Evolutionary conservation across 2,329 filamentous ascomycete genomes (phyloP).

Genomic region (Cadophora luteo-olivacea): DNA sequence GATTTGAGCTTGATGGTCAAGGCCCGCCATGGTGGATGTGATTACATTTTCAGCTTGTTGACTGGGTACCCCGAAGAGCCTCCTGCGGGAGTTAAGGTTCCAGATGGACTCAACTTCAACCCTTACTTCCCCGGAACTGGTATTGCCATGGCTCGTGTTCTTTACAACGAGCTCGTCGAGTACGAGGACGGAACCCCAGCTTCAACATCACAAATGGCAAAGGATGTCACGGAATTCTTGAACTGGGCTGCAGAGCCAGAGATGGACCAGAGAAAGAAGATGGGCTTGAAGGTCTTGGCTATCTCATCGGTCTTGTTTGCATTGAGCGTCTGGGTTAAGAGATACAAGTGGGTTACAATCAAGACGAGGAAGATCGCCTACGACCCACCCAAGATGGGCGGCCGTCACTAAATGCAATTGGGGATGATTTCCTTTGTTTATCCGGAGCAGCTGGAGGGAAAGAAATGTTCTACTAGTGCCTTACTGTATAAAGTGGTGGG

Average conservation of each 20-base stretch:
- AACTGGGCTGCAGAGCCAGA: constrained; percentile 99
- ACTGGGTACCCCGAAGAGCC: constrained; percentile 98
- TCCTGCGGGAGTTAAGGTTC: constrained; percentile 85
- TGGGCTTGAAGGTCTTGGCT: constrained; percentile 95
- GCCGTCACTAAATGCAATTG: constrained; percentile 36
- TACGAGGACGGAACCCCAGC: constrained; percentile 97
- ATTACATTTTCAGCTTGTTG: constrained; percentile 97
- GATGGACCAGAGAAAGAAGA: constrained; percentile 99
- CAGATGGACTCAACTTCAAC: constrained; percentile 98
- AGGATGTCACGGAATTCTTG: constrained; percentile 98
- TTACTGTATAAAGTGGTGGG: constrained; percentile 42
- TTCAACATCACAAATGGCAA: constrained; percentile 98
- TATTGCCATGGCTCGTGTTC: constrained; percentile 98
- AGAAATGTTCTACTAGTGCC: constrained; percentile 45
- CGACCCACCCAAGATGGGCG: constrained; percentile 66
- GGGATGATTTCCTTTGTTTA: constrained; percentile 37
- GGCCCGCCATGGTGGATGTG: constrained; percentile 94
- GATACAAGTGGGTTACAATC: constrained; percentile 98
- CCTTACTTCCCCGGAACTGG: constrained; percentile 99
- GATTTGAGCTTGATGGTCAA: constrained; percentile 98
- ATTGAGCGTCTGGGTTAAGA: constrained; percentile 95
- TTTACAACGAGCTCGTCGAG: constrained; percentile 96
- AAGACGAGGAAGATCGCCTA: constrained; percentile 96
- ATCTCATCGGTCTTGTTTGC: constrained; percentile 81
- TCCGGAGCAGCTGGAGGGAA: constrained; percentile 30